Evolutionary conservation across 352 stramenopile species (phyloP), one percentile per base, ranked within the genome.

Genomic region (Phytophthora cryptogea): DNA sequence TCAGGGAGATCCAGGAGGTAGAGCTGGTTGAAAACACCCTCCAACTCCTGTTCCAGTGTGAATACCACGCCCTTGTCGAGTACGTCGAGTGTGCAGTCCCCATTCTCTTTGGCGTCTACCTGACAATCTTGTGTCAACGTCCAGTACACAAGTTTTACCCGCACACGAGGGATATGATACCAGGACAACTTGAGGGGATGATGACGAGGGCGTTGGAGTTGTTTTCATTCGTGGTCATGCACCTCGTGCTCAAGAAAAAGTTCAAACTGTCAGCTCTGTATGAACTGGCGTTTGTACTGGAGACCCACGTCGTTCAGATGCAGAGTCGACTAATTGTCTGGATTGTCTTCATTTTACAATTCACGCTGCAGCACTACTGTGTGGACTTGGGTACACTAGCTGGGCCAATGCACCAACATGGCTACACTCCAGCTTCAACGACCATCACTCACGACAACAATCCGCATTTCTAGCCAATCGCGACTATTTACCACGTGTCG

Each of bases 71-170:
- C 11, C 44, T 72, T 0, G 44, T 66, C 4, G 49, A 68, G 37
- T 76, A 70, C 17, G 55, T 76, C 37, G 63, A 72, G 35, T 69
- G 49, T 36, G 43, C 53, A 5, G 51, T 76, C 1, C 67, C 67
- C 5, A 49, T 56, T 5, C 42, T 75, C 16, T 75, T 66, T 28
- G 23, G 40, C 0, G 9, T 60, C 2, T 70, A 75, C 31, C 27
- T 64, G 4, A 20, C 44, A 0, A 51, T 70, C n/a, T n/a, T 75
- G 1, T 59, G 20, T 8, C 41, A 66, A 5, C 43, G 69, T 9
- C 45, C 52, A 16, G 33, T 20, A 5, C 26, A 55, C 16, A 20
- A 66, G 32, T 75, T 58, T 17, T 75, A 66, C 2, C 47, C 63
- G 2, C 54, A 72, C 23, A 60, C 54, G 2, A n/a, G 20, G 41